Percentiles rank a stretch among this genome's conserved stretches.
Evolutionary conservation across 768 basidiomycete species (phyloP).

Genomic region (Hypsizygus marmoreus): DNA sequence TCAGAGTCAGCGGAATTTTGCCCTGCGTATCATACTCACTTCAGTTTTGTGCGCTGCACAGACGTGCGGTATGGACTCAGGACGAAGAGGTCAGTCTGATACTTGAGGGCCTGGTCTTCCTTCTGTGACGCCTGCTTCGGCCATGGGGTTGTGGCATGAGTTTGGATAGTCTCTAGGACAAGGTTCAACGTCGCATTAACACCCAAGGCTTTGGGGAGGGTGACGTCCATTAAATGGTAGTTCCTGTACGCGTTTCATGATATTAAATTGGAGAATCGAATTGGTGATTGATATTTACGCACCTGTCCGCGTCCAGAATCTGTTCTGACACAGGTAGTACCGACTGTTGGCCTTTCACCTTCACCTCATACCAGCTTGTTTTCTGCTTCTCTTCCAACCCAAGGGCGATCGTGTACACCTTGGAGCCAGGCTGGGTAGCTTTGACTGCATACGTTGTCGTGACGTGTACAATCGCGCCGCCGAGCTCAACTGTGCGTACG

Average conservation of each 20-base stretch:
- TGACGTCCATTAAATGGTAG: constrained; percentile 60
- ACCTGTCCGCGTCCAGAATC: constrained; percentile 54
- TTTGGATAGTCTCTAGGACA: constrained; percentile 76
- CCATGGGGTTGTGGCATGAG: constrained; percentile 77
- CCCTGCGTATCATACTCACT: constrained; percentile 50
- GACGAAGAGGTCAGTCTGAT: constrained; percentile 75
- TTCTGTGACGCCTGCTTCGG: constrained; percentile 73
- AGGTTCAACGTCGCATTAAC: constrained; percentile 69
- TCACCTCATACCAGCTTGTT: constrained; percentile 80
- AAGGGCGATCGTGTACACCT: constrained; percentile 69
- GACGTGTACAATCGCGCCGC: constrained; percentile 84
- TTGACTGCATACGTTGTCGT: constrained; percentile 87
- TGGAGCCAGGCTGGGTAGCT: constrained; percentile 61
- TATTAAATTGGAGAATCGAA: constrained; percentile 2
- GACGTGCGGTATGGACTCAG: constrained; percentile 81
- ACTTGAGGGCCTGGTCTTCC: constrained; percentile 80
- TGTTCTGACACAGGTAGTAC: constrained; percentile 54
- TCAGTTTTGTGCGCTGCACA: constrained; percentile 85
- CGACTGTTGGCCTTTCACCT: constrained; percentile 68
- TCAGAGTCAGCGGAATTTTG: too few species aligned
- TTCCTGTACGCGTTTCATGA: constrained; percentile 29
- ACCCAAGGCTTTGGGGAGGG: constrained; percentile 60
- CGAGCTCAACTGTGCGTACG: constrained; percentile 87
- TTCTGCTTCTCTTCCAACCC: constrained; percentile 59
- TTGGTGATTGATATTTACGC: constrained; percentile 23